Base-by-base conservation (phyloP, 148 eudicot species). In the Nepenthes gracilis region DNA sequence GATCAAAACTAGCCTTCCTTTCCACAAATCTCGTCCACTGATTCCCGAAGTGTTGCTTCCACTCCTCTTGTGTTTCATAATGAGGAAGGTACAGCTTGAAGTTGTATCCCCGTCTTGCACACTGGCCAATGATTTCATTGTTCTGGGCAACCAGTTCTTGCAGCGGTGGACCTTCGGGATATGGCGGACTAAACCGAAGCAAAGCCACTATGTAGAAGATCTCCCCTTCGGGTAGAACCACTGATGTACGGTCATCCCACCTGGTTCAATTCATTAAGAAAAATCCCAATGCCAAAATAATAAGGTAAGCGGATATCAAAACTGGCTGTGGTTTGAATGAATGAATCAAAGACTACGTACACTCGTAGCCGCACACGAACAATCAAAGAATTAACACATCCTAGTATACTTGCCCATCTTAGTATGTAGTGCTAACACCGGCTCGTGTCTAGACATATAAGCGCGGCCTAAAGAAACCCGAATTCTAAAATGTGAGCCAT, bases 61-160 rank as follows among this genome's bases (percentile, higher is more conserved):
- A 87, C 33, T 75, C 90, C 23, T 79, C 81, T 5, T 71, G 65
- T 0, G 81, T 70, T 9, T 65, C 71, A 70, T 91, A 87, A 69
- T 87, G 90, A 11, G 97, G 95, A 36, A 91, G 75, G 67, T 87
- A 91, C 50, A 79, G 61, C 81, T 87, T 91, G 69, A 85, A 83
- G 65, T 81, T 74, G 45, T 85, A 77, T 55, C 81, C 79, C 57
- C 76, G 78, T 23, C 58, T 63, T 2, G 51, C 72, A 70, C 97
- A 91, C 8, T 71, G 62, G 10, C 63, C 36, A 2, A 87, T 43
- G 9, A 91, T 83, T 55, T 87, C 80, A 2, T 47, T 71, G 68
- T 91, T 91, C 45, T 87, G 84, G 1, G 75, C 74, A 15, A 85
- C 74, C 78, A 87, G 13, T 33, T 87, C 82, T 8, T 76, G 70